Base-by-base conservation (phyloP, 345 rosid species). In the Populus simonii region DNA sequence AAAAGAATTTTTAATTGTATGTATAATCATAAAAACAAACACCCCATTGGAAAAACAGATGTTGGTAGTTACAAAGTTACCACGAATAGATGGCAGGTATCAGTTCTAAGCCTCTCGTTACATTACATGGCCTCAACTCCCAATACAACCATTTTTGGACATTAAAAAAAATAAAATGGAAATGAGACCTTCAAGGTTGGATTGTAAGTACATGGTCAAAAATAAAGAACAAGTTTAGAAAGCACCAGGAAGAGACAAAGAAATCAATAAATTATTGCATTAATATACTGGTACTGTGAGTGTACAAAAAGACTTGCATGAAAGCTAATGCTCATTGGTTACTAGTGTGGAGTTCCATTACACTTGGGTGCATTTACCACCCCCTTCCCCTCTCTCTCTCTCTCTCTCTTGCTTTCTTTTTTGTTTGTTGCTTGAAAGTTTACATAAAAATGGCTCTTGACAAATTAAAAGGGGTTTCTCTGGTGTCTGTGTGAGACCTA, bases 401-500 rank as follows among this genome's bases (percentile, higher is more conserved):
- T 5, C 78, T 45, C 70, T 33, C 47, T 47, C 74, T 61, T 62
- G 62, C 78, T 74, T 63, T 68, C 78, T 74, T 63, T 63, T 66
- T 63, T 72, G 55, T 76, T 62, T 76, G 80, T 85, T 86, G 91
- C 89, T 90, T 86, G 80, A 79, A 80, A 62, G 84, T 89, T 75
- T 84, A 82, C 93, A 85, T 87, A 91, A 85, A 88, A 89, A 91
- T 87, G 91, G 92, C 89, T 91, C 92, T 96, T 77, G 85, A 75
- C 81, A 63, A 73, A 80, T 86, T 41, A 41, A 41, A 41, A 41
- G 89, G 93, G 93, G 83, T 87, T 89, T 83, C 82, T 81, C 80
- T 69, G 83, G 83, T 72, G 79, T 79, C 87, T 84, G 68, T 72
- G 4, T 43, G 38, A 31, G 47, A 70, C 72, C 53, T 4, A n/a